These are phyloP conservation scores for Macrophomina tecta DNA, from an alignment of 2,329 filamentous ascomycete genomes.

Conservation along the genomic window DNA sequence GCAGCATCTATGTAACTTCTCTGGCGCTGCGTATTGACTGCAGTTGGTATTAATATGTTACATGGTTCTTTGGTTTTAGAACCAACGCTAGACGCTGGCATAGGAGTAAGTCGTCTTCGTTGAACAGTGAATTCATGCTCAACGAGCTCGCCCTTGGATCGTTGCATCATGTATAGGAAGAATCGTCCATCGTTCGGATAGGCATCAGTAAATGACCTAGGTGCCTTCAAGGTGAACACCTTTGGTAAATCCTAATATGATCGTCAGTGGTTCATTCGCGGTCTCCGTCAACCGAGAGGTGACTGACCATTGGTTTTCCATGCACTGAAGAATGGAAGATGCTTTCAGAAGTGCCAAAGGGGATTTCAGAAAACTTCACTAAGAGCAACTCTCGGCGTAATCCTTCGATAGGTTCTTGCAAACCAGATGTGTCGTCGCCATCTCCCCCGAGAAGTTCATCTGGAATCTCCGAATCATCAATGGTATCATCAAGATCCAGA, in stretches of 20 bases:
- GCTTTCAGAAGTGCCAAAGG: slow-evolving; percentile 29
- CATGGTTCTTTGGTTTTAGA: slow-evolving; percentile 3
- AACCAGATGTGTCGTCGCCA: slow-evolving; percentile 36
- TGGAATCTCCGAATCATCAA: slow-evolving; percentile 48
- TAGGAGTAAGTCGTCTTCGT: slow-evolving; percentile 41
- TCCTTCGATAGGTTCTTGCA: slow-evolving; percentile 43
- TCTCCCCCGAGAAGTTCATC: slow-evolving; percentile 44
- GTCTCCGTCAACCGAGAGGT: slow-evolving; percentile 16
- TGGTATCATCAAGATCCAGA: slow-evolving; percentile 44
- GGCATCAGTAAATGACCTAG: slow-evolving; percentile 44
- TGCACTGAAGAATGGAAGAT: slow-evolving; percentile 26
- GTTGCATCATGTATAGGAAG: slow-evolving; percentile 46
- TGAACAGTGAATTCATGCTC: slow-evolving; percentile 46
- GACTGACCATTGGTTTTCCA: slow-evolving; percentile 31
- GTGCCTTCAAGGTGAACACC: slow-evolving; percentile 40
- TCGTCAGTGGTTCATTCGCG: not conserved
- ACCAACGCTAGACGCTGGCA: slow-evolving; percentile 34
- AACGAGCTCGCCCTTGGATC: slow-evolving; percentile 40
- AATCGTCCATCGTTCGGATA: slow-evolving; percentile 41
- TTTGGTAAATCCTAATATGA: slow-evolving; percentile 32
- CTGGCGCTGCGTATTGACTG: slow-evolving; percentile 37
- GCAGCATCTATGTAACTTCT: slow-evolving; percentile 38
- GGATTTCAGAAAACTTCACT: slow-evolving; percentile 43
- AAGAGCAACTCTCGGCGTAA: slow-evolving; percentile 48
- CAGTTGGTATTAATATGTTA: slow-evolving; percentile 43